Conservation (phyloP, 2,329 filamentous ascomycete genomes). For the Bisporella sp. region DNA sequence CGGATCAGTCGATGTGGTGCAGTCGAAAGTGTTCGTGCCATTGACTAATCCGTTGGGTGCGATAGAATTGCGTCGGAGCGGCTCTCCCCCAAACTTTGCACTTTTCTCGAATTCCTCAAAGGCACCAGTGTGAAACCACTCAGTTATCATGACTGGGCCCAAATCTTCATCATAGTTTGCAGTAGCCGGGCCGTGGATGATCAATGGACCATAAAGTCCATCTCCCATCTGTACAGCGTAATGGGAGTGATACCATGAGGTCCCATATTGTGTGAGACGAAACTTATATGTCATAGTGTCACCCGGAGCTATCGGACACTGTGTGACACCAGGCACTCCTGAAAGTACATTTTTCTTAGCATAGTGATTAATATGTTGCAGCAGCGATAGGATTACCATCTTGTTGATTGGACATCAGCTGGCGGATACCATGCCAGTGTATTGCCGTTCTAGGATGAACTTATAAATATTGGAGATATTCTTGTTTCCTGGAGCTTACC, state of each 20-base stretch:
- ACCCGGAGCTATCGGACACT: conserved; percentile 35
- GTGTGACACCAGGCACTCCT: conserved; percentile 33
- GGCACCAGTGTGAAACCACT: conserved; percentile 24
- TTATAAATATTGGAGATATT: too few species aligned
- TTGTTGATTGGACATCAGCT: conserved; percentile 32
- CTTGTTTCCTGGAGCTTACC: conserved; percentile 10
- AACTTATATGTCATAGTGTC: conserved; percentile 32
- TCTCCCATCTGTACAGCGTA: conserved; percentile 23
- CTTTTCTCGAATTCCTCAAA: conserved; percentile 17
- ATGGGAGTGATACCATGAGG: conserved; percentile 32
- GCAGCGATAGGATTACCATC: conserved; percentile 10
- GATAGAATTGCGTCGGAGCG: not conserved
- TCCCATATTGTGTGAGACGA: conserved; percentile 31
- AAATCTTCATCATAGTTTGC: conserved; percentile 47
- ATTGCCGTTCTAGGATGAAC: conserved; percentile 30
- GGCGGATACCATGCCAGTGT: conserved; percentile 45
- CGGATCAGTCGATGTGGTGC: conserved; percentile 14
- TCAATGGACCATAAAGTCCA: conserved; percentile 23
- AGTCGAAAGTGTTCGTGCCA: conserved; percentile 22
- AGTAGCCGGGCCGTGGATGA: conserved; percentile 41
- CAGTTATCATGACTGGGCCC: conserved; percentile 21
- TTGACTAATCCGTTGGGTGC: conserved; percentile 24
- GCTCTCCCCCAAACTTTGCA: conserved; percentile 16
- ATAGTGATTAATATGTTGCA: too few species aligned
- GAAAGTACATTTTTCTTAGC: too few species aligned